Base-by-base conservation (phyloP, 1,284 basidiomycete species). In the Naganishia albida region DNA sequence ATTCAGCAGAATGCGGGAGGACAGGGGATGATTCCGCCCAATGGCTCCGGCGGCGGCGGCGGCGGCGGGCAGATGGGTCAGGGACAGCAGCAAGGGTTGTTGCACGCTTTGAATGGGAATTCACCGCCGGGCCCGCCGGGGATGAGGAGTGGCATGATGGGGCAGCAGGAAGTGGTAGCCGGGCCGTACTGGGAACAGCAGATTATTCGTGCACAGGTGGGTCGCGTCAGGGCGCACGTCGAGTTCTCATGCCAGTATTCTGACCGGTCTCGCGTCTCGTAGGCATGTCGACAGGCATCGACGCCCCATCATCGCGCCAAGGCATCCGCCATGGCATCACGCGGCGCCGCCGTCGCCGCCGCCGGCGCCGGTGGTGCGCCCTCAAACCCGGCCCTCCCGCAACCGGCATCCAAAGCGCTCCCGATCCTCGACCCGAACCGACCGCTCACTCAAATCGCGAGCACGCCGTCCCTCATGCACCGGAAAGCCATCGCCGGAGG, bases 271-370 rank as follows among this genome's bases (percentile, higher is more conserved):
- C 10, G 25, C 26, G 23, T 13, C 51, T 7, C 28, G 10, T 67
- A 81, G 77, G 78, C 81, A 42, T 83, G 82, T n/a, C 76, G 83
- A 48, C 75, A 80, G 53, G 79, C 82, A 1, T 78, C 78, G 8
- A 78, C 82, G 16, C 82, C 83, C 0, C 84, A 85, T 70, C 83
- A 84, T 70, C 82, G 84, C 28, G 84, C 84, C 16, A 75, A 83
- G 26, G 82, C 83, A 23, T 83, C 83, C 16, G 83, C 83, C 40
- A 78, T 84, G 63, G 82, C 82, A 12, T 82, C 82, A 7, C 76
- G 84, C 40, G 81, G 81, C 63, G 78, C 80, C 39, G 80, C 80
- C 60, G n/a, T n/a, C n/a, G n/a, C n/a, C n/a, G n/a, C n/a, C n/a
- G n/a, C n/a, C n/a, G n/a, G n/a, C n/a, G n/a, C n/a, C n/a, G n/a